Evolutionary conservation across 805 yeast species (phyloP).

Genomic region (Torulaspora maleeae): DNA sequence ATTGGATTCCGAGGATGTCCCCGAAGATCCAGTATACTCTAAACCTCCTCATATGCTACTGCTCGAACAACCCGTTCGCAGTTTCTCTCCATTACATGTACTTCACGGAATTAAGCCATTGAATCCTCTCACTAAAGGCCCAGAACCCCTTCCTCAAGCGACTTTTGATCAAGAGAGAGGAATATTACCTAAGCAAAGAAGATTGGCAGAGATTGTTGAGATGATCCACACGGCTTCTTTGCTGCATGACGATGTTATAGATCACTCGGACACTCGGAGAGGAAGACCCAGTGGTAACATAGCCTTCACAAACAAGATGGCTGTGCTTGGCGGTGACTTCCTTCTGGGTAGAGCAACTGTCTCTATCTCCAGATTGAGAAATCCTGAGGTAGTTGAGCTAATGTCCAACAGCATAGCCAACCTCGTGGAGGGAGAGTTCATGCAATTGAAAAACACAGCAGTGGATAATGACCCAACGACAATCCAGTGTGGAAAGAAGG

Average conservation of each 20-base stretch:
- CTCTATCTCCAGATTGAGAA: conserved; percentile 84
- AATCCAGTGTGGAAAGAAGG: conserved; percentile 29
- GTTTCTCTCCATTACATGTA: conserved; percentile 72
- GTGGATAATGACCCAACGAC: conserved; percentile 44
- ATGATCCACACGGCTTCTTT: conserved; percentile 97
- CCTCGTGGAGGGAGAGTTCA: conserved; percentile 95
- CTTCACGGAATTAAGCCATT: conserved; percentile 91
- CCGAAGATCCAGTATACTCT: conserved; percentile 56
- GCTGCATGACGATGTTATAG: conserved; percentile 95
- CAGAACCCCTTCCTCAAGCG: conserved; percentile 57
- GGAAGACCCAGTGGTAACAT: conserved; percentile 88
- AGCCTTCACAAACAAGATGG: conserved; percentile 96
- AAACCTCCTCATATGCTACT: conserved; percentile 56
- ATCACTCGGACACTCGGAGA: conserved; percentile 78
- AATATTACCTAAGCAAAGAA: conserved; percentile 87
- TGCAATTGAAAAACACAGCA: conserved; percentile 95
- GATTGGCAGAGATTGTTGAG: conserved; percentile 95
- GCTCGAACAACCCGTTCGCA: conserved; percentile 48
- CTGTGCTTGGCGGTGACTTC: conserved; percentile 95
- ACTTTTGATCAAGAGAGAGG: conserved; percentile 54
- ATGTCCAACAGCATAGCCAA: conserved; percentile 95
- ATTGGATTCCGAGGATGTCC: conserved; percentile 62
- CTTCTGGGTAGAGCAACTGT: conserved; percentile 94
- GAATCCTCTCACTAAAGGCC: conserved; percentile 80
- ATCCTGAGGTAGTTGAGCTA: conserved; percentile 95